Evolutionary conservation across 306 rosid genomes (phyloP).

Genomic region (Dryas alaskensis): DNA sequence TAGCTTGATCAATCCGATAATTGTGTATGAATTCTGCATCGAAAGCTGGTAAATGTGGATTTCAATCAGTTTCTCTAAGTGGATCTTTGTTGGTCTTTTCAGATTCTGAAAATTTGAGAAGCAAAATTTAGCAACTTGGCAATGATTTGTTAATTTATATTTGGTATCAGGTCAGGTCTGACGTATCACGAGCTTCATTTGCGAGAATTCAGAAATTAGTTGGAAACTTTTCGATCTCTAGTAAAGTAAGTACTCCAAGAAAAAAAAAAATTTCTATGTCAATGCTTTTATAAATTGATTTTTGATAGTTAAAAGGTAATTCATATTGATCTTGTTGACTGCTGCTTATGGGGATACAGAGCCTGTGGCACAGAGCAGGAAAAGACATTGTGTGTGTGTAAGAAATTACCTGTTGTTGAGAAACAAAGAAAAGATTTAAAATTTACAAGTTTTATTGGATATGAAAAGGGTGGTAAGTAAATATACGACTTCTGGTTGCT

Average conservation of each 20-base stretch:
- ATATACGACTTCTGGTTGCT: not conserved
- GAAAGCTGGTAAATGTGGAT: not conserved
- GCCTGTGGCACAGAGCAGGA: constrained; percentile 3
- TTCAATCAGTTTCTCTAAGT: not conserved
- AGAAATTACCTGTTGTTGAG: not conserved
- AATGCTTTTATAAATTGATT: not conserved
- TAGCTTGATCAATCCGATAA: not conserved
- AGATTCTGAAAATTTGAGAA: not conserved
- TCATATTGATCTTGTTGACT: not conserved
- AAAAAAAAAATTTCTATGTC: not conserved
- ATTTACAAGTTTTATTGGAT: not conserved
- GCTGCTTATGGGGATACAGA: not conserved
- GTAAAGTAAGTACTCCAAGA: not conserved
- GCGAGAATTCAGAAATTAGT: not conserved
- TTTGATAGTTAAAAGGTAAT: constrained; percentile 2
- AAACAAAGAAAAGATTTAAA: not conserved
- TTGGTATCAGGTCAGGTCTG: constrained; percentile 8
- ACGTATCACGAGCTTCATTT: constrained; percentile 8
- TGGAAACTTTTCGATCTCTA: constrained; percentile 5
- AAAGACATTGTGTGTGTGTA: not conserved
- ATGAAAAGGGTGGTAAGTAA: not conserved
- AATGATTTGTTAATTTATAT: not conserved
- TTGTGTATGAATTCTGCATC: not conserved
- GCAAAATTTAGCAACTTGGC: not conserved
- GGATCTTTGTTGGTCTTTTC: not conserved